Evolutionary conservation across 768 basidiomycete species (phyloP).

Genomic region (Exidia glandulosa): DNA sequence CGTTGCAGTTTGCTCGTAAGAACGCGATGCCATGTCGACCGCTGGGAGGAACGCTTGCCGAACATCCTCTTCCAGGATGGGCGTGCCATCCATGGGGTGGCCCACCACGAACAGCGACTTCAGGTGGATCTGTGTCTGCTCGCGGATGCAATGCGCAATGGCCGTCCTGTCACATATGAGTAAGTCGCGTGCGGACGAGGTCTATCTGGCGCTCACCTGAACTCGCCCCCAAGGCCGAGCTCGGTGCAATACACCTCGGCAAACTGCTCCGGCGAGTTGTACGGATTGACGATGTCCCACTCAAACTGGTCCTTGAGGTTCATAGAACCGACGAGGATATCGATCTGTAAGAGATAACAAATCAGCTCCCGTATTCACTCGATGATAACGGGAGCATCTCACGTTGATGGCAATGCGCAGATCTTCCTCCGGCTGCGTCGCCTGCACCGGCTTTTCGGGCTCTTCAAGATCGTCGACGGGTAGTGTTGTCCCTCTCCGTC

Average conservation of each 20-base stretch:
- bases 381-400: conserved; percentile 11
- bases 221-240: conserved; percentile 83
- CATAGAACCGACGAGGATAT: conserved; percentile 87
- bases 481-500: background rate
- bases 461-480: conserved; percentile 17
- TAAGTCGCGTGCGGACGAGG: background rate
- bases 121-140: conserved; percentile 86
- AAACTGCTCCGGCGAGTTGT: conserved; percentile 84
- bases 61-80: conserved; percentile 82
- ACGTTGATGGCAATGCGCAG: conserved; percentile 87
- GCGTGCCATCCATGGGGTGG: conserved; percentile 69
- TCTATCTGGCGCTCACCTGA: conserved; percentile 48
- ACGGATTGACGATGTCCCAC: conserved; percentile 82
- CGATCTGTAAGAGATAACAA: conserved; percentile 44
- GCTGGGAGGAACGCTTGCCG: conserved; percentile 80
- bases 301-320: conserved; percentile 96
- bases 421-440: conserved; percentile 51
- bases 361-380: background rate
- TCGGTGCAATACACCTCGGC: conserved; percentile 80
- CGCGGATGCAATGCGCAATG: conserved; percentile 89
- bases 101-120: conserved; percentile 87
- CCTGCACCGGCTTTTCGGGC: conserved; percentile 30
- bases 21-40: conserved; percentile 51
- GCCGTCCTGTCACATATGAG: conserved; percentile 55
- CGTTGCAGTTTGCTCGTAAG: conserved; percentile 63